These are phyloP conservation scores for Yamadazyma diospyri DNA, from an alignment of 1,139 yeast species.

Conservation along the genomic window DNA sequence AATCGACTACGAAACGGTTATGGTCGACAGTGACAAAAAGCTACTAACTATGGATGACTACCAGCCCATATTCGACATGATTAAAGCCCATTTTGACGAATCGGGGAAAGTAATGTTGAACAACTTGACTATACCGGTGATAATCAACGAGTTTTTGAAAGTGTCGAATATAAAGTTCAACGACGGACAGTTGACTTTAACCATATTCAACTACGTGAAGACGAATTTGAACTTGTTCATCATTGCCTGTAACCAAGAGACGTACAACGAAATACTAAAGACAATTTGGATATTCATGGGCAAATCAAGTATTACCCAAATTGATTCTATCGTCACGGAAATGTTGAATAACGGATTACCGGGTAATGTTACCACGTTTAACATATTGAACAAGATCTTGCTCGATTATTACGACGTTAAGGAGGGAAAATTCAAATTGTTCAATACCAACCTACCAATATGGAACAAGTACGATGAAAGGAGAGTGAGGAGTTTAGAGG, in stretches of 20 bases:
- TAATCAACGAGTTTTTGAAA: conserved; percentile 32
- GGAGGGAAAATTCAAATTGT: conserved; percentile 21
- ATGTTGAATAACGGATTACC: conserved; percentile 42
- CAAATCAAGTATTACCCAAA: conserved; percentile 31
- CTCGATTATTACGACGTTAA: conserved; percentile 34
- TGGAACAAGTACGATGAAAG: conserved; percentile 39
- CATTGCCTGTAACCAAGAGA: conserved; percentile 38
- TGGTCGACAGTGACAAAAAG: conserved; percentile 7
- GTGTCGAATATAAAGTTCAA: conserved; percentile 23
- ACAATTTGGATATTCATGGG: conserved; percentile 40
- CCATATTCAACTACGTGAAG: conserved; percentile 35
- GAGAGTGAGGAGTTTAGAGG: conserved; percentile 28
- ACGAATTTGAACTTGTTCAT: conserved; percentile 31
- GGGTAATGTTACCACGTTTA: conserved; percentile 36
- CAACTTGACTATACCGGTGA: conserved; percentile 33
- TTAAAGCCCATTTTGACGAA: neutral
- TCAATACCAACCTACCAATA: conserved; percentile 22
- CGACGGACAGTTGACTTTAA: conserved; percentile 35
- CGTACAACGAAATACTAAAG: conserved; percentile 39
- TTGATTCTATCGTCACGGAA: conserved; percentile 34
- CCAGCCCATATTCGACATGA: conserved; percentile 15
- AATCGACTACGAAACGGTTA: conserved; percentile 11
- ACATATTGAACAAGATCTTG: conserved; percentile 34
- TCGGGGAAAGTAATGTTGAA: conserved; percentile 17
- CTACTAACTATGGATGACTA: conserved; percentile 14